Conservation (phyloP, 805 yeast genomes). For the Priceomyces medius region DNA sequence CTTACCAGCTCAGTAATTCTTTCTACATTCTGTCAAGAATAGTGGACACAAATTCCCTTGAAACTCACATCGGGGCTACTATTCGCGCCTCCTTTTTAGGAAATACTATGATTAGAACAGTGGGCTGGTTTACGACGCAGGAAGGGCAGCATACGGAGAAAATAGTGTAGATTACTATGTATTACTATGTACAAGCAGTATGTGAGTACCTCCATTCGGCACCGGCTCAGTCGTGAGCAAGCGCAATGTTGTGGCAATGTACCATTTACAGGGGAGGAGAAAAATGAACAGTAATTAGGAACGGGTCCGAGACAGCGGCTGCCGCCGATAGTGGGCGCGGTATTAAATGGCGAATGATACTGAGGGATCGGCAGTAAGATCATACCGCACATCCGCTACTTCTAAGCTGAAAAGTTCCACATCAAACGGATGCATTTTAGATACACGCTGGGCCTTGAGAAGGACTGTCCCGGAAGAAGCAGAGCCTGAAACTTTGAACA, state of each 20-base stretch:
- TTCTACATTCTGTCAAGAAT: neutral
- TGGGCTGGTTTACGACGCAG: neutral
- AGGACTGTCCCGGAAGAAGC: conserved; percentile 52
- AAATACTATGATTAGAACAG: neutral
- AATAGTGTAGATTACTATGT: neutral
- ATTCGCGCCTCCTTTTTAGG: neutral
- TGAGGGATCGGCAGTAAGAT: conserved; percentile 30
- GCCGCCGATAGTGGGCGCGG: too few relatives aligned
- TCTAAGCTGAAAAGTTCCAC: conserved; percentile 33
- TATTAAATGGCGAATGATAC: conserved; percentile 28
- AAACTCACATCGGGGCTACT: conserved; percentile 1
- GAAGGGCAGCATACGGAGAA: neutral
- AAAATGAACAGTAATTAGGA: too few relatives aligned
- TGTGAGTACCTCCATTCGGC: neutral
- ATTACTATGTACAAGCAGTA: neutral
- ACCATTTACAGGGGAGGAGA: neutral
- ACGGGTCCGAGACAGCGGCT: too few relatives aligned
- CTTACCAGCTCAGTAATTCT: neutral
- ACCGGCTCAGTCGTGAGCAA: neutral
- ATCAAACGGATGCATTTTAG: conserved; percentile 48
- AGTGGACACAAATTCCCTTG: neutral
- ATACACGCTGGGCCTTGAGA: conserved; percentile 70
- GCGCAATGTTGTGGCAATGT: too few relatives aligned
- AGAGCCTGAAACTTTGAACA: conserved; percentile 69
- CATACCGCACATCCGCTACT: conserved; percentile 21